Conservation (phyloP, 1,284 basidiomycete species). For the Boletus calvinii region DNA sequence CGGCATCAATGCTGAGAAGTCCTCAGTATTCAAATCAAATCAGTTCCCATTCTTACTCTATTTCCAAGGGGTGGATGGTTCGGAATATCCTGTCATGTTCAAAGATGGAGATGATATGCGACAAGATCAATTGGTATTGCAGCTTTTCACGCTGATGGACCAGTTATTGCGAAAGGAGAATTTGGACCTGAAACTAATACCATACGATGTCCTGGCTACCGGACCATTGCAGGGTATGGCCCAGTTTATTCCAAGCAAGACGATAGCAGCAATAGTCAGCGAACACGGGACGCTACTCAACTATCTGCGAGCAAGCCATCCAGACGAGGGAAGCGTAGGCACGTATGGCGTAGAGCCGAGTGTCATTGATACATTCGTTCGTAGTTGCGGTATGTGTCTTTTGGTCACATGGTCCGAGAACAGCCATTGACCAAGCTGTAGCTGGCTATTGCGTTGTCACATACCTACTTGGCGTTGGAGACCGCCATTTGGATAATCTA, state of each 20-base stretch:
- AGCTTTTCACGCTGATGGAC: conserved; percentile 98
- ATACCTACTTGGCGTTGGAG: conserved; percentile 95
- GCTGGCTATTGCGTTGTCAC: conserved; percentile 99
- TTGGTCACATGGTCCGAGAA: background rate
- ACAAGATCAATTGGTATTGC: conserved; percentile 96
- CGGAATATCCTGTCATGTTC: conserved; percentile 93
- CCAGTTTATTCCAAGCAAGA: conserved; percentile 95
- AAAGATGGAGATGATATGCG: conserved; percentile 99
- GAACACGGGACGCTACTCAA: conserved; percentile 91
- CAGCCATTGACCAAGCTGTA: conserved; percentile 35
- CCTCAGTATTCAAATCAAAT: conserved; percentile 97
- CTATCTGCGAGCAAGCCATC: conserved; percentile 82
- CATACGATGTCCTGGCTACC: conserved; percentile 94
- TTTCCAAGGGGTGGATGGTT: conserved; percentile 77
- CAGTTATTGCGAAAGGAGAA: conserved; percentile 92
- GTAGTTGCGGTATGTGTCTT: conserved; percentile 84
- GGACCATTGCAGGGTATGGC: conserved; percentile 93
- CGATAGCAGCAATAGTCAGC: conserved; percentile 89
- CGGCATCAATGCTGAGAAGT: conserved; percentile 88
- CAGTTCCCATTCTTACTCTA: conserved; percentile 90
- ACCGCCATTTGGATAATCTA: conserved; percentile 96
- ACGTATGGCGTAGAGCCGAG: conserved; percentile 90
- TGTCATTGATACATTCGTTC: conserved; percentile 94
- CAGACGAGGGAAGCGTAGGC: conserved; percentile 89
- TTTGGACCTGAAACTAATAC: conserved; percentile 88